Base-by-base conservation (phyloP, 768 basidiomycete genomes). In the Mycena haematopus region DNA sequence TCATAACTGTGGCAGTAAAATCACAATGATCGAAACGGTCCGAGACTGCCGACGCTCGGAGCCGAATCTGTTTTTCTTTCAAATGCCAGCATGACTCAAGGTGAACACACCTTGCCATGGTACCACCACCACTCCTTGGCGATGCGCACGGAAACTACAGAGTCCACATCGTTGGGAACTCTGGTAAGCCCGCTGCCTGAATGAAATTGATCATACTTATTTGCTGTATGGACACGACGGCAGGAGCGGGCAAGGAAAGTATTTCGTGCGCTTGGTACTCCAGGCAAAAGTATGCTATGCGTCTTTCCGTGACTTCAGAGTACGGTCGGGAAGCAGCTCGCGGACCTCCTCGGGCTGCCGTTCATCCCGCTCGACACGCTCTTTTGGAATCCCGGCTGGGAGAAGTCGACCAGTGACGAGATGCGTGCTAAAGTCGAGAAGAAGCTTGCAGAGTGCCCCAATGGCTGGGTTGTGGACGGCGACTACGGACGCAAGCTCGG, bases 381-480 rank as follows among this genome's bases (percentile, higher is more conserved):
- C 5, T 71, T 66, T 35, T 81, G 77, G 77, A 58, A 72, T 36
- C 78, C 80, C 6, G 74, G 65, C 13, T 81, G 80, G 79, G 21
- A 69, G 54, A 33, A 42, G 44, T 47, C 40, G 1, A 60, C 73
- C 1, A 31, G 10, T 2, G 71, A 74, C 0, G 75, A 75, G 29
- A 36, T 68, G 54, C 66, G 64, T 17, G 44, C 46, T 29, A 76
- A 70, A 5, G 71, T 78, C 21, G 67, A 68, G 2, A 62, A 60
- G 3, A 69, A 68, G 10, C 62, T 83, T 19, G 72, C 69, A 13
- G 56, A 72, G 27, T 60, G 52, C 29, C 71, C 71, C 14, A 66
- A 71, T n/a, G 84, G 83, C 3, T 87, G 86, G 86, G 76, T 87
- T 8, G 71, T 83, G 2, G 86, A 88, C 36, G 86, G 86, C 3